A percentile compares a stretch with the other conserved stretches of the same genome.
phyloP scores from a whole-genome alignment of 176 grass and related monocot genomes.

The Musa schizocarpa region DNA sequence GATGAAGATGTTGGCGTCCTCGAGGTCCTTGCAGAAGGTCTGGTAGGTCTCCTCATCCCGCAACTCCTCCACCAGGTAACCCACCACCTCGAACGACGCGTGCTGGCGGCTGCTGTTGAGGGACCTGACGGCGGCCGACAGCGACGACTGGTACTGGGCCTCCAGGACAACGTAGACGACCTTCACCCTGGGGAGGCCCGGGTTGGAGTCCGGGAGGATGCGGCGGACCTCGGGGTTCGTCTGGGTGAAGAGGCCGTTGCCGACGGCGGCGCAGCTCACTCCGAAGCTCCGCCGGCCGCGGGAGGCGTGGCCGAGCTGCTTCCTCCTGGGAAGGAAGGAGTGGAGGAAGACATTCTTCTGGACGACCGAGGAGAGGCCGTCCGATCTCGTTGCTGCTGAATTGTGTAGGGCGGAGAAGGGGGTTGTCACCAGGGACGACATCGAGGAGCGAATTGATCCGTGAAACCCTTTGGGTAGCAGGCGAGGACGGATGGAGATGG shows the following conservation, averaged over 20 bases:
- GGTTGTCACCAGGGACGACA: conserved; percentile 78
- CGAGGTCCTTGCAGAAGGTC: conserved; percentile 72
- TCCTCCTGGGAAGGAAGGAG: conserved; percentile 38
- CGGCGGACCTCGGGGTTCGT: conserved; percentile 89
- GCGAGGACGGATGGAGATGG: neutral
- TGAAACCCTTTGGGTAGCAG: neutral
- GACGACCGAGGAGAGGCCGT: conserved; percentile 22
- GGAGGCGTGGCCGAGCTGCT: neutral
- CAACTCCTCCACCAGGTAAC: conserved; percentile 90
- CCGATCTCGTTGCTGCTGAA: conserved; percentile 23
- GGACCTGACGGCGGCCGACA: conserved; percentile 60
- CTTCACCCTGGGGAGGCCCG: conserved; percentile 58
- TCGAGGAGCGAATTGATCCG: neutral
- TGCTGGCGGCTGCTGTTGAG: conserved; percentile 57
- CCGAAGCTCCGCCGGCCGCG: neutral
- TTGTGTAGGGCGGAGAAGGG: conserved; percentile 38
- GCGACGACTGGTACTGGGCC: conserved; percentile 96
- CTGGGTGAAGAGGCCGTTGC: conserved; percentile 95
- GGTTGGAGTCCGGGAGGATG: conserved; percentile 42
- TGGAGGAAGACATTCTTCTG: conserved; percentile 37
- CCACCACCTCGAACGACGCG: conserved; percentile 82
- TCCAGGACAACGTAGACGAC: conserved; percentile 95
- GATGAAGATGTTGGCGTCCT: conserved; percentile 87
- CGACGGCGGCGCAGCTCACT: conserved; percentile 50
- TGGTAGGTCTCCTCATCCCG: conserved; percentile 61